phyloP scores from a whole-genome alignment of 176 grass and related monocot species.

The Phyllostachys edulis region DNA sequence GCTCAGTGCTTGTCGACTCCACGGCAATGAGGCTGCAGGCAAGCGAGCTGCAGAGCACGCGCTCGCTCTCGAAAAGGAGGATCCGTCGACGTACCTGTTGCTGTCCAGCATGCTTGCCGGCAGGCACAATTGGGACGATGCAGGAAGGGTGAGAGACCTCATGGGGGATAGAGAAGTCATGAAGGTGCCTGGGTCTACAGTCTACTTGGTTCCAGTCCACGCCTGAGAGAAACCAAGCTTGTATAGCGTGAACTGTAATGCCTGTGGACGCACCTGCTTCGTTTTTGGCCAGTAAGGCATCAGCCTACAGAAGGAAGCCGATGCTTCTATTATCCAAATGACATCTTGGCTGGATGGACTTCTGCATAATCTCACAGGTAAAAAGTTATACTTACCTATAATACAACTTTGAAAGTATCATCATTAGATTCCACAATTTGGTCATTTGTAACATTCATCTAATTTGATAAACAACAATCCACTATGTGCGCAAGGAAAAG shows the following conservation, averaged over 20 bases:
- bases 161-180: slow-evolving; percentile 43
- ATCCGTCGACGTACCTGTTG: slow-evolving; percentile 52
- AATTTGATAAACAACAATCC: not conserved
- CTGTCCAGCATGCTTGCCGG: slow-evolving; percentile 33
- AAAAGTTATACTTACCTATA: not conserved
- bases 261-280: not conserved
- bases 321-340: not conserved
- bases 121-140: slow-evolving; percentile 37
- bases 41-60: slow-evolving; percentile 42
- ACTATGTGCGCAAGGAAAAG: not conserved
- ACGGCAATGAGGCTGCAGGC: slow-evolving; percentile 43
- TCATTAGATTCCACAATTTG: not conserved
- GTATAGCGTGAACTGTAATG: not conserved
- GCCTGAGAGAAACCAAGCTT: not conserved
- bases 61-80: slow-evolving; percentile 47
- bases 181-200: slow-evolving; percentile 50
- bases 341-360: not conserved
- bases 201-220: slow-evolving; percentile 46
- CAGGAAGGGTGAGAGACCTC: slow-evolving; percentile 36
- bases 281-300: not conserved
- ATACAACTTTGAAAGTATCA: not conserved
- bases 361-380: not conserved
- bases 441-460: not conserved
- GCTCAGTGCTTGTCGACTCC: slow-evolving; percentile 43
- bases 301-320: not conserved